Evolutionary conservation across 129 eudicot species (phyloP), one percentile per base, ranked within the genome.

Genomic region (Saussurea involucrata): DNA sequence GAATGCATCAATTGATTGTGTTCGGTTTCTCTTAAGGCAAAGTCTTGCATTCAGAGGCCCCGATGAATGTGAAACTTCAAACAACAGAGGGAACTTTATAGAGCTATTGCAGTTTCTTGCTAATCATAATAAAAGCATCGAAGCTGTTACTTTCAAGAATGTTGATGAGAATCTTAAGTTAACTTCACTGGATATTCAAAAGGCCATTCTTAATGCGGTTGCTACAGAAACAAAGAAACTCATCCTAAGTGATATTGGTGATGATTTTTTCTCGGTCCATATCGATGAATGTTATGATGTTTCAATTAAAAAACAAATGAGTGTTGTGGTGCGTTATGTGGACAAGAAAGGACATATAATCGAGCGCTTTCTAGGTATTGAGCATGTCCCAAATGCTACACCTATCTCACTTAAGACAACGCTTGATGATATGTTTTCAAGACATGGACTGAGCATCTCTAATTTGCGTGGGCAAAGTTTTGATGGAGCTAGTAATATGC

Each of bases 401-500:
- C 9, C 71, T 67, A 5, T 67, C 24, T n/a, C 46, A 15, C 21
- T 67, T 28, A 67, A 31, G 40, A 15, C 11, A 3, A 11, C 71
- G 12, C 34, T 67, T 67, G 71, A 31, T 67, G 22, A 29, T 67
- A 15, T 67, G 71, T 29, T 67, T 31, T n/a, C 71, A 13, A 13
- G 40, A 22, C 37, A 25, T 17, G 27, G 53, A 20, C 17, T 74
- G 40, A 32, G 70, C 25, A 6, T 29, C 4, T 24, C 66, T 28
- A n/a, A 17, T 18, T 18, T 74, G 6, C 73, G 81, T n/a, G 81
- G 81, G 20, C 67, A 67, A 49, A 42, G 55, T 18, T 77, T 67
- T 68, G 55, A 67, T 53, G 75, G 81, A 10, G 75, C 81, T 64
- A 67, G 74, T 46, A 77, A 77, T 31, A 77, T 67, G 81, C 22